Evolutionary conservation across 352 stramenopile genomes (phyloP).

Genomic region (Phytophthora foliorum): DNA sequence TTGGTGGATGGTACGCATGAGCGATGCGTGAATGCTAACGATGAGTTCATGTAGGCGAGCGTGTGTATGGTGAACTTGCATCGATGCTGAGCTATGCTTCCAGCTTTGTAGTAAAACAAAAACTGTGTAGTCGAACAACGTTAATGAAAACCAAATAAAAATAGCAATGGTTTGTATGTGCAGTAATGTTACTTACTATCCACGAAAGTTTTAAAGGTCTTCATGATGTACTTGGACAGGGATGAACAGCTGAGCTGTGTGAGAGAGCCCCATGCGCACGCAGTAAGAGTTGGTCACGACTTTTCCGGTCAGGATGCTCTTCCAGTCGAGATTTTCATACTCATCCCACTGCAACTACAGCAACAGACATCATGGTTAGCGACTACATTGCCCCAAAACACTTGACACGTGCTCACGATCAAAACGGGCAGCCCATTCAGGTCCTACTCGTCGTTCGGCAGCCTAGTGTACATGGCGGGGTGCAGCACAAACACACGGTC

Average conservation of each 20-base stretch:
- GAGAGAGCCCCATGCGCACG: conserved; percentile 74
- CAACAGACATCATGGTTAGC: conserved; percentile 18
- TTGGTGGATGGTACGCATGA: no score
- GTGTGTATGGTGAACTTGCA: no score
- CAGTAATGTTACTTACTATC: no score
- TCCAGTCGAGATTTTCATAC: conserved; percentile 77
- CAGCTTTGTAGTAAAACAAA: no score
- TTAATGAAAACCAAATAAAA: no score
- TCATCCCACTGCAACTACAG: conserved; percentile 59
- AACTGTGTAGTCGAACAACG: no score
- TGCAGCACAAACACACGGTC: conserved; percentile 55
- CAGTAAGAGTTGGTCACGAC: conserved; percentile 75
- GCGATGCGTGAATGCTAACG: no score
- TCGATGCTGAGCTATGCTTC: no score
- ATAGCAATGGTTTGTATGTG: no score
- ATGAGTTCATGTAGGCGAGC: no score
- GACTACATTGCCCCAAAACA: conserved; percentile 13
- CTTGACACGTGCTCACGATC: conserved; percentile 37
- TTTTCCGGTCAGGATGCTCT: conserved; percentile 58
- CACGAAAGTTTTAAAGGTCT: no score
- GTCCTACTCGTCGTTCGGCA: conserved; percentile 25
- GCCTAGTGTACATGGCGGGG: conserved; percentile 52
- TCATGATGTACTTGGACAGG: conserved; percentile 76
- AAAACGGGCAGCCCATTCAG: conserved; percentile 36
- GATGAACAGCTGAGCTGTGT: conserved; percentile 77